phyloP scores from a whole-genome alignment of 768 basidiomycete species.

The Amanita rubescens region DNA sequence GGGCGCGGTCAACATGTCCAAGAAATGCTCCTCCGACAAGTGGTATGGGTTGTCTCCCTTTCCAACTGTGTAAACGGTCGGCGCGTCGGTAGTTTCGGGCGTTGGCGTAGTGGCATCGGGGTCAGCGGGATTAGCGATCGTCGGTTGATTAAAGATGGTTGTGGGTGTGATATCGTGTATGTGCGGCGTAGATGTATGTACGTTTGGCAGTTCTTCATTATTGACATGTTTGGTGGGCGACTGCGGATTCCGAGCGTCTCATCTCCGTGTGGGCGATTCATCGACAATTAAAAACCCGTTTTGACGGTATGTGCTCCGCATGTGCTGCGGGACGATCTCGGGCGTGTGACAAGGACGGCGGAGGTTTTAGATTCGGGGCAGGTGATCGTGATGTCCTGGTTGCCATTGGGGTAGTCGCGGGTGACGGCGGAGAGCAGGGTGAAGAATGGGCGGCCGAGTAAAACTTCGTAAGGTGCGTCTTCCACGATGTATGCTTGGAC shows the following conservation, averaged over 20 bases:
- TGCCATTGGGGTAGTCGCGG: neutral
- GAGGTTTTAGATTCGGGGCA: neutral
- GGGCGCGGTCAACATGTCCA: neutral
- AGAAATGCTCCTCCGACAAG: neutral
- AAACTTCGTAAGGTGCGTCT: conserved; percentile 15
- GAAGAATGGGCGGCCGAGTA: conserved; percentile 17
- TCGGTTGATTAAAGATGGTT: too few species aligned
- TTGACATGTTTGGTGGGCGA: too few species aligned
- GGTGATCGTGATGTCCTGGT: neutral
- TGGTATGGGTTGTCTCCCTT: neutral
- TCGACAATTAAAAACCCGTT: neutral
- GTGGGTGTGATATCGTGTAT: too few species aligned
- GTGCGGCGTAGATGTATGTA: too few species aligned
- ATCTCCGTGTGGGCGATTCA: neutral
- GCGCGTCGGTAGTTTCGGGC: too few species aligned
- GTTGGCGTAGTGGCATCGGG: too few species aligned
- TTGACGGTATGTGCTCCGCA: too few species aligned
- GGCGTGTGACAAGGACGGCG: neutral
- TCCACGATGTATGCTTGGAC: conserved; percentile 17
- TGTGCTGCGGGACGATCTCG: too few species aligned
- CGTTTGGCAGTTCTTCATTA: too few species aligned
- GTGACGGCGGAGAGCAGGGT: too few species aligned
- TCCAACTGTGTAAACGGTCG: neutral
- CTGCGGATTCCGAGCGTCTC: neutral
- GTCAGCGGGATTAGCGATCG: too few species aligned